Percentiles rank a stretch among this genome's conserved stretches.
These are phyloP conservation scores for Galeopsis tetrahit DNA, from an alignment of 257 asterid genomes.

Conservation along the genomic window DNA sequence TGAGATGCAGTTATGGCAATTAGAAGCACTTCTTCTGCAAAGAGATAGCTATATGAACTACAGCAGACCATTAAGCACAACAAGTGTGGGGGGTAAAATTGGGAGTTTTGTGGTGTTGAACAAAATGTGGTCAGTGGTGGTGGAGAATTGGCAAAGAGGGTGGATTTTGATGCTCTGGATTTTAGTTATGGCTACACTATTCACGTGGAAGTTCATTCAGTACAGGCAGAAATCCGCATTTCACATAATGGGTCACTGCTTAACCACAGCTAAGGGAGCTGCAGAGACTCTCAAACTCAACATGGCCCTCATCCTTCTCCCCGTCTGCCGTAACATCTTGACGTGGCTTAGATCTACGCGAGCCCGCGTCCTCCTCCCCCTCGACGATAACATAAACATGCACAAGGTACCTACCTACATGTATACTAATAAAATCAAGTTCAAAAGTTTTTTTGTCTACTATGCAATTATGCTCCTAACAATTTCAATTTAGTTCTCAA, in stretches of 20 bases:
- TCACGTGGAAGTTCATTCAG: conserved; percentile 81
- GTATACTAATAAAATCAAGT: no score
- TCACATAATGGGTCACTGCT: conserved; percentile 80
- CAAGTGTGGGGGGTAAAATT: conserved; percentile 63
- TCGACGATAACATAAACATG: conserved; percentile 85
- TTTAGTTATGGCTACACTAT: conserved; percentile 63
- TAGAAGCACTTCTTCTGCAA: conserved; percentile 85
- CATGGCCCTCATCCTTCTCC: conserved; percentile 90
- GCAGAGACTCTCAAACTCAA: conserved; percentile 93
- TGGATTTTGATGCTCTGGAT: conserved; percentile 71
- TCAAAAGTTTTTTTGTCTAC: no score
- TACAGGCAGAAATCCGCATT: conserved; percentile 63
- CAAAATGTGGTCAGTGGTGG: conserved; percentile 29
- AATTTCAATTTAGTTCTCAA: no score
- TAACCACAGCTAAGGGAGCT: conserved; percentile 90
- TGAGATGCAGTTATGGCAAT: conserved; percentile 79
- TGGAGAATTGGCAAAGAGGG: conserved; percentile 86
- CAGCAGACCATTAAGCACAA: conserved; percentile 80
- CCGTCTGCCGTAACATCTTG: conserved; percentile 78
- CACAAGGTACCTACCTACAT: conserved; percentile 52
- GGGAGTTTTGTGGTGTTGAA: conserved; percentile 37
- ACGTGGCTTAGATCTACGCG: conserved; percentile 75
- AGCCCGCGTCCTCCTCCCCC: conserved; percentile 70
- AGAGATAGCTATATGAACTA: conserved; percentile 81
- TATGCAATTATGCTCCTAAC: no score